Evolutionary conservation across 768 basidiomycete genomes (phyloP).

Genomic region (Mycena floridula): DNA sequence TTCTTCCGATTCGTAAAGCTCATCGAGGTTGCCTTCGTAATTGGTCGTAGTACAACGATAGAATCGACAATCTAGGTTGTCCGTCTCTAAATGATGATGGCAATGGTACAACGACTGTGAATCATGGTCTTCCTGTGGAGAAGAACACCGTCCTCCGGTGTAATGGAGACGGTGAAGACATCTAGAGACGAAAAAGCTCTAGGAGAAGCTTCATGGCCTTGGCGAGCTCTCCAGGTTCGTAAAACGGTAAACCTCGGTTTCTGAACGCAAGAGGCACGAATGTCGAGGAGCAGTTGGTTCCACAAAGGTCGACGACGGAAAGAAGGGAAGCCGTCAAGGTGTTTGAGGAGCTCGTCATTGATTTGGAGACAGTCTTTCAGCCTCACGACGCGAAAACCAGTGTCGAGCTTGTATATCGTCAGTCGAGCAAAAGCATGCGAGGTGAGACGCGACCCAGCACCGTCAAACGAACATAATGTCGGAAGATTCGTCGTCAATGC

Average conservation of each 20-base stretch:
- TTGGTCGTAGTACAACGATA: no score
- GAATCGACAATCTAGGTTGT: no score
- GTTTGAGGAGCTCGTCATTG: neutral
- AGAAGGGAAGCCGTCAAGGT: neutral
- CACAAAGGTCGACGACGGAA: neutral
- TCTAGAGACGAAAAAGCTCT: neutral
- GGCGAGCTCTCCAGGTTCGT: neutral
- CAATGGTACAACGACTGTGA: no score
- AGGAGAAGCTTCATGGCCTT: neutral
- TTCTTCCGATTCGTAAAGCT: no score
- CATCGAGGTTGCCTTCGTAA: no score
- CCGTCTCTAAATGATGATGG: no score
- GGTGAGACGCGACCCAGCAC: neutral
- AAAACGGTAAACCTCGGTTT: neutral
- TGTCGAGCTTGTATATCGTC: neutral
- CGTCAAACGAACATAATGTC: neutral
- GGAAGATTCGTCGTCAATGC: neutral
- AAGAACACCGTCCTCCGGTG: no score
- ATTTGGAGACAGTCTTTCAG: neutral
- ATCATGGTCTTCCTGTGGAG: no score
- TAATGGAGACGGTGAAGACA: neutral
- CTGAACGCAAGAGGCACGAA: neutral
- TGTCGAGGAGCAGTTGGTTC: neutral
- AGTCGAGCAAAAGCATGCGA: neutral
- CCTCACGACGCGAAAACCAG: neutral